phyloP scores from a whole-genome alignment of 306 rosid genomes.

The Quercus gilva region DNA sequence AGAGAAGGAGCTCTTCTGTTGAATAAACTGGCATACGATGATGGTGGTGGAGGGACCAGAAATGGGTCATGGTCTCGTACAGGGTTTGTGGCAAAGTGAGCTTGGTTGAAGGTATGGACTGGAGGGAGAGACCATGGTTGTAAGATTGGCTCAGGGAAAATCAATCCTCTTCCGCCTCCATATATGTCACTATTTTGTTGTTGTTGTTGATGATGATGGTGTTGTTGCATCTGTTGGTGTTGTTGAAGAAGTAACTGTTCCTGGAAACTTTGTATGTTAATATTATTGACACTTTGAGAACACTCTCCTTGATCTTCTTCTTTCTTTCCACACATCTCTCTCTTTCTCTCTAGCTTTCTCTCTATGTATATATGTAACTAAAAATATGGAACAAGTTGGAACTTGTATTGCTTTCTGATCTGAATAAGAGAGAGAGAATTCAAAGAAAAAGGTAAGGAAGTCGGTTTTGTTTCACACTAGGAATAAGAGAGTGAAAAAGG shows the following conservation, averaged over 20 bases:
- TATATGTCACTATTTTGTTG: conserved; percentile 32
- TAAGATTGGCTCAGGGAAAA: conserved; percentile 48
- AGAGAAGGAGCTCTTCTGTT: conserved; percentile 62
- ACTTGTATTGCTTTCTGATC: conserved; percentile 17
- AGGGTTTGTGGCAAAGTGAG: conserved; percentile 29
- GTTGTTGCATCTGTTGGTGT: conserved; percentile 51
- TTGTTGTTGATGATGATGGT: conserved; percentile 48
- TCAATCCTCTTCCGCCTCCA: conserved; percentile 39
- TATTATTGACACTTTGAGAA: conserved; percentile 47
- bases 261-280: conserved; percentile 59
- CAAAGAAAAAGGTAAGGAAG: conserved; percentile 18
- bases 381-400: conserved; percentile 1
- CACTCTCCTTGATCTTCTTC: conserved; percentile 66
- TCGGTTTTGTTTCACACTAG: conserved; percentile 15
- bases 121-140: conserved; percentile 72
- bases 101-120: conserved; percentile 53
- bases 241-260: conserved; percentile 63
- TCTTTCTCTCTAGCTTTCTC: neutral
- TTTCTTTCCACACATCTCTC: conserved; percentile 50
- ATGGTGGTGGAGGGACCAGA: conserved; percentile 43
- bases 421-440: conserved; percentile 11
- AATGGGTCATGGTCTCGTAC: conserved; percentile 55
- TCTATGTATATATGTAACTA: neutral
- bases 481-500: conserved; percentile 32
- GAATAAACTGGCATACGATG: conserved; percentile 55